Base-by-base conservation (phyloP, 2,329 filamentous ascomycete genomes). In the Rugonectria rugulosa region DNA sequence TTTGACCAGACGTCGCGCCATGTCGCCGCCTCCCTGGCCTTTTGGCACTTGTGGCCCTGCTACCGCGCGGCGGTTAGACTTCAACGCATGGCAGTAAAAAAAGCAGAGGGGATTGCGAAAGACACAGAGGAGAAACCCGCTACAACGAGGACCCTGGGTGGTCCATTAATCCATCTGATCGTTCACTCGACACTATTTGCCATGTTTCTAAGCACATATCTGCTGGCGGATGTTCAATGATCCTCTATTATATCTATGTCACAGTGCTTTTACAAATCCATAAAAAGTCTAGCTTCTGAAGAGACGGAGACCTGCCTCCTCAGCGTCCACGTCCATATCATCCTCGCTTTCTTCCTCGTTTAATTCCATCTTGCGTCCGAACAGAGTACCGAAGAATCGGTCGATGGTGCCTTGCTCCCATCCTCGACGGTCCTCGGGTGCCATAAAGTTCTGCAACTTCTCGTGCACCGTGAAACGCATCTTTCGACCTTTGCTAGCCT, bases 401-500 rank as follows among this genome's bases (percentile, higher is more conserved):
- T 95, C 91, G 56, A 92, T 86, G 51, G 93, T 92, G 56, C 85
- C 83, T 63, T 89, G 86, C 59, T 91, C 90, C 95, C 95, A 99
- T 14, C 73, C 75, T 4, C 89, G 82, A 48, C 91, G 81, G 71
- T 96, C 90, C 72, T 97, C 92, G 0, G 92, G 88, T 10, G 93
- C 93, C 92, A 97, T 97, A 70, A 98, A 98, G 73, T 97, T 97
- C 77, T 97, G 91, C 69, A 99, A 75, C 79, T 98, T 98, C 78
- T 98, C 94, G 70, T 98, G 93, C 40, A 97, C 92, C 14, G 91
- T 95, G 75, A 94, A 99, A 32, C 92, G 84, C 82, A 99, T 85
- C 78, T 97, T 97, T 44, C 95, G 82, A 6, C 95, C 95, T 76
- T 98, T 98, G 72, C 91, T 96, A 1, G 95, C 95, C 72, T 93